phyloP scores from a whole-genome alignment of 176 grass and related monocot genomes.

The Panicum miliaceum region DNA sequence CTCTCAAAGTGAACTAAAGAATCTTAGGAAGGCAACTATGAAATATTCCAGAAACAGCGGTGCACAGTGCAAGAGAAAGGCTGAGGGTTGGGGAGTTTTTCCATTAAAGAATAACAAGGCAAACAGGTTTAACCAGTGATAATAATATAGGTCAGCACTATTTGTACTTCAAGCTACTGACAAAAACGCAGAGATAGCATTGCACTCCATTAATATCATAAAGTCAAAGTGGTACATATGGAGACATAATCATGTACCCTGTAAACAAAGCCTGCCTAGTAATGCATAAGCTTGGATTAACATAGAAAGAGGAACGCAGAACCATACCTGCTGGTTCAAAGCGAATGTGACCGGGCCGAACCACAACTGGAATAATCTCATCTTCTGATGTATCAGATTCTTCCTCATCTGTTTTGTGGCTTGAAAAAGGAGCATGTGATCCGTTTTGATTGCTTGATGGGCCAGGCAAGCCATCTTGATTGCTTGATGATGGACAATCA shows the following conservation, averaged over 20 bases:
- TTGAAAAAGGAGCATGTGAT: conserved; percentile 30
- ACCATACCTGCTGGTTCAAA: conserved; percentile 79
- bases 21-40: background rate
- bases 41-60: background rate
- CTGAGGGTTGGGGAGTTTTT: too few relatives aligned
- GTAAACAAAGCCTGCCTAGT: background rate
- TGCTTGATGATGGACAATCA: conserved; percentile 41
- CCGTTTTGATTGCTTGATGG: conserved; percentile 50
- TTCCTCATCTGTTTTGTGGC: conserved; percentile 44
- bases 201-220: background rate
- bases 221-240: background rate
- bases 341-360: conserved; percentile 94
- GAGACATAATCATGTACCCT: background rate
- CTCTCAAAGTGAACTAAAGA: too few relatives aligned
- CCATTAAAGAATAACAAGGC: too few relatives aligned
- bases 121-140: too few relatives aligned
- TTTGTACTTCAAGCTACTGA: background rate
- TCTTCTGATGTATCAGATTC: conserved; percentile 63
- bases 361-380: conserved; percentile 70
- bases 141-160: background rate
- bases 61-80: too few relatives aligned
- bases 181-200: background rate
- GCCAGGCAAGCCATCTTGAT: conserved; percentile 32
- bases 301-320: background rate
- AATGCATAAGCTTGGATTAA: background rate